Conservation (phyloP, 805 yeast genomes). For the Candida koratica region DNA sequence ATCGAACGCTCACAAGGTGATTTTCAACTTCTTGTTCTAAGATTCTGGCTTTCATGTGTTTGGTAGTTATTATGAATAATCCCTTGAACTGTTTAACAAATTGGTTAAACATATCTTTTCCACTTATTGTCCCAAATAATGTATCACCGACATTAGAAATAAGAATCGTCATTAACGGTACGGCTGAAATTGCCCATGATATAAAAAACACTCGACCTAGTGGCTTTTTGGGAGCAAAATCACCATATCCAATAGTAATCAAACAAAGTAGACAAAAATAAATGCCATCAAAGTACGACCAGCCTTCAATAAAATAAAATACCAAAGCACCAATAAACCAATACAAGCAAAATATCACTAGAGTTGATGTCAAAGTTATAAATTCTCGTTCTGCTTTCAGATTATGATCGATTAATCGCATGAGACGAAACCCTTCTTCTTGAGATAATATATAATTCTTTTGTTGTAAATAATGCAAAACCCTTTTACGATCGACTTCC, state of each 20-base stretch:
- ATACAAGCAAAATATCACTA: constrained; percentile 48
- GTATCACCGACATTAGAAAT: constrained; percentile 70
- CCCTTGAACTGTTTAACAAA: constrained; percentile 8
- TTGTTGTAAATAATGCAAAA: constrained; percentile 18
- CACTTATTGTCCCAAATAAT: constrained; percentile 27
- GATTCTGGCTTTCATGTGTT: not conserved
- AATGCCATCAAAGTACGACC: constrained; percentile 69
- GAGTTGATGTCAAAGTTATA: constrained; percentile 35
- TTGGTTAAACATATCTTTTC: constrained; percentile 9
- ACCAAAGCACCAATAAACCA: constrained; percentile 73
- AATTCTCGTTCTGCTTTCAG: constrained; percentile 39
- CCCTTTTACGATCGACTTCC: constrained; percentile 45
- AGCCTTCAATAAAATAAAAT: constrained; percentile 56
- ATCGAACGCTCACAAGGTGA: constrained; percentile 2
- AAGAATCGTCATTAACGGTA: constrained; percentile 82
- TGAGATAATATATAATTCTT: constrained; percentile 26
- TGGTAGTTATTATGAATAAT: constrained; percentile 7
- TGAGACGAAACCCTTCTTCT: constrained; percentile 50
- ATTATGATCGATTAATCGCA: constrained; percentile 47
- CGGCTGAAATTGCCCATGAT: constrained; percentile 76
- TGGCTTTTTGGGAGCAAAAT: constrained; percentile 55
- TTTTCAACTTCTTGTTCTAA: constrained; percentile 1
- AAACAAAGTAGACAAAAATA: constrained; percentile 76
- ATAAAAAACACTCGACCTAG: constrained; percentile 74
- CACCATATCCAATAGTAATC: constrained; percentile 84